A percentile compares a stretch with the other conserved stretches of the same genome.
Evolutionary conservation across 2,329 filamentous ascomycete genomes (phyloP).

Genomic region (Alternaria sp.): DNA sequence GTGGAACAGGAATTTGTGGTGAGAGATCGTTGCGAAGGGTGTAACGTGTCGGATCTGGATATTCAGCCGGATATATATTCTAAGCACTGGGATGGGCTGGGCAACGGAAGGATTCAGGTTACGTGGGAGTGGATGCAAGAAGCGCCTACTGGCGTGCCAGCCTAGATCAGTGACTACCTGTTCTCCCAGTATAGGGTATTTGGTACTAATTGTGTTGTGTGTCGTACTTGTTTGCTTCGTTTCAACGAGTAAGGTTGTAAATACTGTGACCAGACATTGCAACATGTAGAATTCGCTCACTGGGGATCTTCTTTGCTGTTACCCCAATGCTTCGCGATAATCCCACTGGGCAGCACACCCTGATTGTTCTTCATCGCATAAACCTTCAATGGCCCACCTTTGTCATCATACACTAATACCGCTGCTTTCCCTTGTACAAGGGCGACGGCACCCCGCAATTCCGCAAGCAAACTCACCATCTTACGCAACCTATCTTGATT

Average conservation of each 20-base stretch:
- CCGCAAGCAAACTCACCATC: constrained; percentile 26
- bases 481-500: constrained; percentile 28
- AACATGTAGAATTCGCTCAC: not conserved
- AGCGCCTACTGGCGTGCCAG: not conserved
- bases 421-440: constrained; percentile 11
- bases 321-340: constrained; percentile 18
- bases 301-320: not conserved
- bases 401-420: constrained; percentile 23
- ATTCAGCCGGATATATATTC: not conserved
- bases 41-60: not conserved
- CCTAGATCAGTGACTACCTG: not conserved
- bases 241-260: not conserved
- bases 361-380: constrained; percentile 16
- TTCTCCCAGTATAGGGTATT: not conserved
- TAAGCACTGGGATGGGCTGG: not conserved
- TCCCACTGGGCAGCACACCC: constrained; percentile 21
- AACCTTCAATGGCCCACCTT: constrained; percentile 18
- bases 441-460: constrained; percentile 16
- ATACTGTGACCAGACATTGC: not conserved
- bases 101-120: too few species aligned
- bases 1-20: not conserved
- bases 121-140: not conserved
- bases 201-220: not conserved
- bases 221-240: not conserved
- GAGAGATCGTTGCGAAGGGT: not conserved